Base-by-base conservation (phyloP, 495 filamentous ascomycete genomes). In the Geopyxis carbonaria region DNA sequence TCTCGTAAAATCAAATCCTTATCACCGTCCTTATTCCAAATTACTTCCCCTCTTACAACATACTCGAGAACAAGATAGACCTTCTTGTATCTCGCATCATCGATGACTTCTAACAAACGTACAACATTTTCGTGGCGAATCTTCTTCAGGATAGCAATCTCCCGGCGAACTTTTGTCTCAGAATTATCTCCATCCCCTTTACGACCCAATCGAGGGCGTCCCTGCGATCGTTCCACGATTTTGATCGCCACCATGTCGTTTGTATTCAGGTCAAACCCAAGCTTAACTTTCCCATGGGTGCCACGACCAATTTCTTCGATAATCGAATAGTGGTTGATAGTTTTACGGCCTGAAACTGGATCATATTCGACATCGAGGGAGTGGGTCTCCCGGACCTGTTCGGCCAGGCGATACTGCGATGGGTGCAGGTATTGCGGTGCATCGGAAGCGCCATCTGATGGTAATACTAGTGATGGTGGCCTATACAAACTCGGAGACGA, bases 141-240 rank as follows among this genome's bases (percentile, higher is more conserved):
- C 64, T 95, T 95, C 59, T 99, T 99, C 44, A 99, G 62, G 40
- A 99, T 94, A 45, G 89, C 89, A 44, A 99, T 87, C 62, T 97
- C 89, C 54, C 77, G 76, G 63, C 92, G 93, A 42, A 92, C 86
- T 63, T 94, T 93, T 53, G 69, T 70, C 25, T 56, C 53, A 14
- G 51, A 54, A 28, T 55, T 41, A 14, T 40, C 34, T 29, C 31
- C 20, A 33, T 74, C 73, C 1, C 69, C 72, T 14, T 70, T 57
- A 47, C 73, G 75, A 15, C 91, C 89, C n/a, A 99, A 65, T 10
- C 85, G 80, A 25, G 85, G 75, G 44, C 79, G 81, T 57, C 85
- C 93, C 38, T 91, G 85, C 51, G 81, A 87, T n/a, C 89, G 69
- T 31, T 92, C 81, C 19, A 99, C 89, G 49, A 99, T 95, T 61